phyloP scores from a whole-genome alignment of 192 early-diverging fungal genomes.

The Coemansia sp. region DNA sequence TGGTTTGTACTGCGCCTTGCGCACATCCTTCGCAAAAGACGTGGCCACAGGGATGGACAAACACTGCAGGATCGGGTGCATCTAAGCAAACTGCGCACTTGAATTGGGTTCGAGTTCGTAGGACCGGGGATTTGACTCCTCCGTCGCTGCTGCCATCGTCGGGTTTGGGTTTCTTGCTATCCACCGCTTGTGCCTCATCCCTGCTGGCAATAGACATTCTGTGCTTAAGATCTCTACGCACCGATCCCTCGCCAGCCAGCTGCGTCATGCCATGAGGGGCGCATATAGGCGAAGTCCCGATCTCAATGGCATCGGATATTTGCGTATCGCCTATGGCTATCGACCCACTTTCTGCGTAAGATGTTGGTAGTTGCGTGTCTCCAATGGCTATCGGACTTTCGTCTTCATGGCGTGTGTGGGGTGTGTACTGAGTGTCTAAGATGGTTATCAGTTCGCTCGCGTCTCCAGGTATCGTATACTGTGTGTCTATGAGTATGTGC shows the following conservation, averaged over 20 bases:
- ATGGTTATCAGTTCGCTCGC: background rate
- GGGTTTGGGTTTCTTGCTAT: background rate
- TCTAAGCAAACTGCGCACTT: constrained; percentile 51
- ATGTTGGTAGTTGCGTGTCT: background rate
- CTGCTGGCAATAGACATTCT: background rate
- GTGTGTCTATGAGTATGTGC: background rate
- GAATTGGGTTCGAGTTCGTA: constrained; percentile 34
- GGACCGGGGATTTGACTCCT: background rate
- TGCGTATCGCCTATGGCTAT: constrained; percentile 4
- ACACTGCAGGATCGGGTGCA: constrained; percentile 45
- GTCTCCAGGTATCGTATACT: background rate
- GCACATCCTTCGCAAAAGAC: constrained; percentile 51
- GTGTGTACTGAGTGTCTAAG: background rate
- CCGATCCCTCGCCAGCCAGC: background rate
- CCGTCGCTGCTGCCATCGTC: background rate
- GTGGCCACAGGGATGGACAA: constrained; percentile 48
- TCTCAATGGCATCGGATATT: background rate
- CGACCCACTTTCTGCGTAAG: background rate
- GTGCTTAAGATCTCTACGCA: background rate
- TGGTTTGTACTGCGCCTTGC: constrained; percentile 35
- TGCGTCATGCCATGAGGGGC: background rate
- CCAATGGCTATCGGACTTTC: constrained; percentile 7
- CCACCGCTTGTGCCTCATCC: background rate
- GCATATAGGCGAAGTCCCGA: background rate
- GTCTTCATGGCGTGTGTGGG: background rate